Conservation (phyloP, 306 rosid species). For the Crotalaria pallida region DNA sequence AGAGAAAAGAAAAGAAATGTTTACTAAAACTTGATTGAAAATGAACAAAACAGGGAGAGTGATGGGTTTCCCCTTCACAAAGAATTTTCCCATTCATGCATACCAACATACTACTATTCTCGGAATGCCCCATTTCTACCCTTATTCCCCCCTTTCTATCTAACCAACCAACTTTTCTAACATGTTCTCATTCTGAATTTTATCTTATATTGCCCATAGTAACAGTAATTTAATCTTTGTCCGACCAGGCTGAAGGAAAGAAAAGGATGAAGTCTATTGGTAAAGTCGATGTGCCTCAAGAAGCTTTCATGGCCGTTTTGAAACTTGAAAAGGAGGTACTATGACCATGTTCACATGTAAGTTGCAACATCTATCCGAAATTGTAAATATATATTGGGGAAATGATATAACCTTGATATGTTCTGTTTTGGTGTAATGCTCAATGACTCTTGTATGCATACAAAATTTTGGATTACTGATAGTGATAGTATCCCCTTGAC, state of each 20-base stretch:
- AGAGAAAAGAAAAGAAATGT: no score
- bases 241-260: constrained; percentile 83
- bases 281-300: constrained; percentile 93
- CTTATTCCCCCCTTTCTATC: no score
- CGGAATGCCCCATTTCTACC: no score
- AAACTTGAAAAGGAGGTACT: constrained; percentile 91
- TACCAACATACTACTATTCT: no score
- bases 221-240: not conserved
- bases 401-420: constrained; percentile 11
- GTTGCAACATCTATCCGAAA: constrained; percentile 18
- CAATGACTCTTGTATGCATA: not conserved
- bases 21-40: no score
- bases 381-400: constrained; percentile 20
- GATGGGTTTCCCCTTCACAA: no score
- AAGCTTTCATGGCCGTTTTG: constrained; percentile 96
- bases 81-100: no score
- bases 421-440: constrained; percentile 16
- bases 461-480: constrained; percentile 4
- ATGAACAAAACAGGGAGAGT: no score
- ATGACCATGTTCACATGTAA: constrained; percentile 30
- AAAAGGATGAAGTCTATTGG: constrained; percentile 93
- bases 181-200: constrained; percentile 1
- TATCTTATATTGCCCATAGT: not conserved
- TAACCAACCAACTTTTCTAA: no score
- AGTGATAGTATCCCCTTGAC: not conserved